These are phyloP conservation scores for Quercus engelmannii DNA, from an alignment of 306 rosid species.

Conservation along the genomic window DNA sequence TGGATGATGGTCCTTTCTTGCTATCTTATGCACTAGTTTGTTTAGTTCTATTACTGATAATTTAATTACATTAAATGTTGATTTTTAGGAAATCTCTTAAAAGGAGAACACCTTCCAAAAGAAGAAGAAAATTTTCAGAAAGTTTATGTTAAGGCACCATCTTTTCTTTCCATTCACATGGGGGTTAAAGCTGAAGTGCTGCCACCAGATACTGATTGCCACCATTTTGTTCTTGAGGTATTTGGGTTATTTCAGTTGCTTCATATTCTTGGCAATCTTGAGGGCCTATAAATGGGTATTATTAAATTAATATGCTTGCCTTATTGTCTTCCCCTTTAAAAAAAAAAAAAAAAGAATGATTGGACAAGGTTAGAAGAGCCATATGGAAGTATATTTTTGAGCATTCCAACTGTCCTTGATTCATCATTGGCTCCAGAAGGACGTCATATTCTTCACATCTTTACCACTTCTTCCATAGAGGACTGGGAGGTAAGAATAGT, in stretches of 20 bases:
- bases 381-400: slow-evolving; percentile 86
- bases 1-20: slow-evolving; percentile 16
- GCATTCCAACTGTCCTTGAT: slow-evolving; percentile 96
- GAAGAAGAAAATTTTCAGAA: slow-evolving; percentile 92
- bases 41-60: background rate
- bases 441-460: slow-evolving; percentile 85
- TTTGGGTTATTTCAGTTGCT: slow-evolving; percentile 22
- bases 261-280: slow-evolving; percentile 9
- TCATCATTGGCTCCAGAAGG: slow-evolving; percentile 88
- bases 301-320: slow-evolving; percentile 8
- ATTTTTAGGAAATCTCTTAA: slow-evolving; percentile 66
- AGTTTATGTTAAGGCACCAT: slow-evolving; percentile 85
- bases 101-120: slow-evolving; percentile 63
- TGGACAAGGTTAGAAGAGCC: slow-evolving; percentile 81
- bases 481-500: slow-evolving; percentile 75
- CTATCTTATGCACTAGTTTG: slow-evolving; percentile 16
- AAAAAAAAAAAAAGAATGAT: slow-evolving; percentile 35
- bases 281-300: slow-evolving; percentile 8
- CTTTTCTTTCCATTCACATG: slow-evolving; percentile 97
- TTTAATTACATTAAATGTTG: slow-evolving; percentile 11
- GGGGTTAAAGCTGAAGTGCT: slow-evolving; percentile 90
- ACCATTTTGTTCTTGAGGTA: slow-evolving; percentile 96
- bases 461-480: slow-evolving; percentile 87
- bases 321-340: background rate
- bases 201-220: slow-evolving; percentile 92